A percentile compares a stretch with the other conserved stretches of the same genome.
These are phyloP conservation scores for Amanita phalloides DNA, from an alignment of 768 basidiomycete species.

Conservation along the genomic window DNA sequence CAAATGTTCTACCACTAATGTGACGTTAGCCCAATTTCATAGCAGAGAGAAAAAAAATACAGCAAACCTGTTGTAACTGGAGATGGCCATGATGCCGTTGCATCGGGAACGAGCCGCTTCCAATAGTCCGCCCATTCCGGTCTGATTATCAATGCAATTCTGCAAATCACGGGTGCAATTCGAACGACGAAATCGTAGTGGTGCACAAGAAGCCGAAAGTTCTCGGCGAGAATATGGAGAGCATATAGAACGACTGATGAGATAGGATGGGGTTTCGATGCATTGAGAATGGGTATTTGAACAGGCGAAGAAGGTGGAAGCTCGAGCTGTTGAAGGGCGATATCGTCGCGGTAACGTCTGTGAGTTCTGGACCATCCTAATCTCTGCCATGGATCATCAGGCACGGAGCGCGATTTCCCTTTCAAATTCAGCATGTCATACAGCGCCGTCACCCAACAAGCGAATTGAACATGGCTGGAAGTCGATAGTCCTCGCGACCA, in stretches of 20 bases:
- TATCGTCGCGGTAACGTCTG: constrained; percentile 47
- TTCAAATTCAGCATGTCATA: constrained; percentile 32
- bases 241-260: constrained; percentile 57
- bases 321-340: constrained; percentile 35
- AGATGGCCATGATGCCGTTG: constrained; percentile 49
- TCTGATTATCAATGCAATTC: constrained; percentile 49
- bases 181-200: constrained; percentile 43
- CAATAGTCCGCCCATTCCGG: constrained; percentile 92
- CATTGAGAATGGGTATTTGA: constrained; percentile 12
- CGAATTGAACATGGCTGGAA: constrained; percentile 41
- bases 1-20: constrained; percentile 33
- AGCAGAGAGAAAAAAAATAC: not conserved
- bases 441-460: constrained; percentile 43
- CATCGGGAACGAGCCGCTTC: constrained; percentile 68
- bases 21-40: constrained; percentile 6
- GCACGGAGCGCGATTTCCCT: constrained; percentile 11
- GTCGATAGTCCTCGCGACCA: constrained; percentile 30
- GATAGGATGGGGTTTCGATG: constrained; percentile 26
- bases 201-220: constrained; percentile 47
- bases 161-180: constrained; percentile 55
- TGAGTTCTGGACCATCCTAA: constrained; percentile 34
- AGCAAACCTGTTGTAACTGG: constrained; percentile 26
- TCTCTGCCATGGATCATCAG: constrained; percentile 32
- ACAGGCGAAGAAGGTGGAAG: constrained; percentile 16
- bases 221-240: constrained; percentile 72